Evolutionary conservation across 208 protist species (phyloP).

Genomic region (Trypanosoma caninum): DNA sequence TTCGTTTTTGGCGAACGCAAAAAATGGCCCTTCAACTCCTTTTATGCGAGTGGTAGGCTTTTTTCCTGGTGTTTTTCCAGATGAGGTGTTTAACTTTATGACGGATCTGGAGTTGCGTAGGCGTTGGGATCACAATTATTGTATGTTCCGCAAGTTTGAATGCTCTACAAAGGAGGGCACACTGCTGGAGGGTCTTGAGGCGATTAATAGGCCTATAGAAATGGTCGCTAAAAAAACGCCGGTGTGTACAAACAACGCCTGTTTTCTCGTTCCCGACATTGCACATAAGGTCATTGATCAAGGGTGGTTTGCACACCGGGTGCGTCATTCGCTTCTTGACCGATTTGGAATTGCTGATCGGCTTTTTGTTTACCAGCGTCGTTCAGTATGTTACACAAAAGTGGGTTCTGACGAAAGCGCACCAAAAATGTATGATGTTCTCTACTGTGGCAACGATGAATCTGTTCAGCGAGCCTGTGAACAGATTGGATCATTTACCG

Average conservation of each 20-base stretch:
- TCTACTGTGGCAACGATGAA: conserved; percentile 39
- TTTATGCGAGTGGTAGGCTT: conserved; percentile 57
- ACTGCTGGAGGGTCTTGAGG: not conserved
- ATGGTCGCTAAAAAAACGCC: conserved; percentile 28
- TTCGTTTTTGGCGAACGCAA: conserved; percentile 23
- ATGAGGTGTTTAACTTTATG: conserved; percentile 34
- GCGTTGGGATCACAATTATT: conserved; percentile 62
- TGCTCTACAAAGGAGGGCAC: not conserved
- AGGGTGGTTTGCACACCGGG: conserved; percentile 48
- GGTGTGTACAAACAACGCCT: conserved; percentile 27
- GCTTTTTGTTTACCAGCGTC: conserved; percentile 55
- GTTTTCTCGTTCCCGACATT: conserved; percentile 38
- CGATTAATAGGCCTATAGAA: conserved; percentile 24
- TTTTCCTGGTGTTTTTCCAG: conserved; percentile 35
- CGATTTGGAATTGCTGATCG: conserved; percentile 46
- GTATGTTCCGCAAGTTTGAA: conserved; percentile 36
- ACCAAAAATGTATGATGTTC: conserved; percentile 41
- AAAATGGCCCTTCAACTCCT: conserved; percentile 22
- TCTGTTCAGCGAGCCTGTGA: conserved; percentile 1
- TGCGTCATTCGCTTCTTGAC: conserved; percentile 35
- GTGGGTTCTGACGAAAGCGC: not conserved
- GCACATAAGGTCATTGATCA: conserved; percentile 24
- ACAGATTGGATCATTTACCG: conserved; percentile 11
- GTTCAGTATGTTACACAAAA: conserved; percentile 27
- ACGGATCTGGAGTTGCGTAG: conserved; percentile 38